phyloP scores from a whole-genome alignment of 345 rosid genomes.

The Syzygium jambos region DNA sequence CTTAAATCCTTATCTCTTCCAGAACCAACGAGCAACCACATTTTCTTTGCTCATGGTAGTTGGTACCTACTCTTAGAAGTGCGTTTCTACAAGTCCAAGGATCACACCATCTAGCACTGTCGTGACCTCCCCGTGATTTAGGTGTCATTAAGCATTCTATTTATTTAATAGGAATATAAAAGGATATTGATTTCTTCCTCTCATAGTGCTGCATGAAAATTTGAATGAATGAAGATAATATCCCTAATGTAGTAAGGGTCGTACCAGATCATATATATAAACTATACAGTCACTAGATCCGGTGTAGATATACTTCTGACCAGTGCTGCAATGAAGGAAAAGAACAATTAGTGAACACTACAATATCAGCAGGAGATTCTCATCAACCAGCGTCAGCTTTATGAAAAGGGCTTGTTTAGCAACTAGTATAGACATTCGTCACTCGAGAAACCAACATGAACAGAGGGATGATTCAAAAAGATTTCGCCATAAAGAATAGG shows the following conservation, averaged over 20 bases:
- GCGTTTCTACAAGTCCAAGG: background rate
- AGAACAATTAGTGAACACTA: background rate
- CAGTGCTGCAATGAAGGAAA: conserved; percentile 43
- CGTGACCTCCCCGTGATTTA: no score
- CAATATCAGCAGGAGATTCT: background rate
- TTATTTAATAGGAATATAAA: background rate
- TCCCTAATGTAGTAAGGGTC: background rate
- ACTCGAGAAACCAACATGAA: background rate
- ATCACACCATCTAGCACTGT: background rate
- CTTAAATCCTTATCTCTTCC: background rate
- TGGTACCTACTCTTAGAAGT: background rate
- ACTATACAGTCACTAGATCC: conserved; percentile 45
- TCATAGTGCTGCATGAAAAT: background rate
- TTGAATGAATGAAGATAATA: background rate
- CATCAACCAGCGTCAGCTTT: background rate
- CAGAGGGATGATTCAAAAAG: background rate
- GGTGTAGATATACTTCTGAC: conserved; percentile 57
- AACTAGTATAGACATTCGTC: background rate
- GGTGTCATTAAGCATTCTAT: background rate
- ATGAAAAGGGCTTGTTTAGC: background rate
- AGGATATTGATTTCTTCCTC: background rate
- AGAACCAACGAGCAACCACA: background rate
- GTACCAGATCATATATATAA: conserved; percentile 57
- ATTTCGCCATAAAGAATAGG: background rate
- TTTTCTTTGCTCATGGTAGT: background rate